Evolutionary conservation across 108 stramenopile genomes (phyloP).

Genomic region (Discostella pseudostelligera): DNA sequence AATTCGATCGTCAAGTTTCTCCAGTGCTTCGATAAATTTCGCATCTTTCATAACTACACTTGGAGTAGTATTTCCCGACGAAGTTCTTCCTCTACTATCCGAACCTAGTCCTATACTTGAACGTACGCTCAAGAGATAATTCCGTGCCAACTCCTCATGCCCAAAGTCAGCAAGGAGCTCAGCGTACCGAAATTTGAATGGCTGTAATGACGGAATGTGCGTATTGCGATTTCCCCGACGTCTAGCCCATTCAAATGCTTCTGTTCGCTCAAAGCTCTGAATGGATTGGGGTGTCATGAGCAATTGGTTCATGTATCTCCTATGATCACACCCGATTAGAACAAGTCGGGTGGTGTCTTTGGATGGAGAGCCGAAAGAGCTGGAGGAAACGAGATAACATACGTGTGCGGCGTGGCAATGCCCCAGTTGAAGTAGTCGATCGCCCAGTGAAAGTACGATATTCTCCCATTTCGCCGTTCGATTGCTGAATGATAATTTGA

Average conservation of each 20-base stretch:
- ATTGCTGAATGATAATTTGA: constrained; percentile 42
- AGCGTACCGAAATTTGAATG: constrained; percentile 80
- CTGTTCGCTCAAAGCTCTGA: constrained; percentile 69
- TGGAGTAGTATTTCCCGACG: constrained; percentile 11
- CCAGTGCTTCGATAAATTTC: constrained; percentile 27
- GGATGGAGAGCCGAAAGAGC: constrained; percentile 51
- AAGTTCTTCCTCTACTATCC: constrained; percentile 1
- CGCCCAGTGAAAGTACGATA: constrained; percentile 75
- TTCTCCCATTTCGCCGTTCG: constrained; percentile 73
- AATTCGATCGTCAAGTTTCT: too few species aligned
- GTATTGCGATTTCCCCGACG: constrained; percentile 76
- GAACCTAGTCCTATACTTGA: constrained; percentile 36
- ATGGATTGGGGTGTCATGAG: constrained; percentile 61
- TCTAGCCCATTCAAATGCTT: constrained; percentile 91
- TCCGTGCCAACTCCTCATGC: constrained; percentile 45
- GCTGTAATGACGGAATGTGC: constrained; percentile 59
- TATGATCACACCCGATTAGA: constrained; percentile 74
- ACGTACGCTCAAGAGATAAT: constrained; percentile 60
- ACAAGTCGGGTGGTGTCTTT: constrained; percentile 49
- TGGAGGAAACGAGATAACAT: constrained; percentile 83
- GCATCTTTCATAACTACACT: constrained; percentile 6
- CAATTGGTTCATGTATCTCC: constrained; percentile 21
- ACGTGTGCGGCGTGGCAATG: constrained; percentile 71
- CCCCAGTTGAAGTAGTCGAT: constrained; percentile 62
- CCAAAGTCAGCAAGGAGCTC: constrained; percentile 73